phyloP scores from a whole-genome alignment of 2,329 filamentous ascomycete genomes.

The Colletotrichum cuscutae region DNA sequence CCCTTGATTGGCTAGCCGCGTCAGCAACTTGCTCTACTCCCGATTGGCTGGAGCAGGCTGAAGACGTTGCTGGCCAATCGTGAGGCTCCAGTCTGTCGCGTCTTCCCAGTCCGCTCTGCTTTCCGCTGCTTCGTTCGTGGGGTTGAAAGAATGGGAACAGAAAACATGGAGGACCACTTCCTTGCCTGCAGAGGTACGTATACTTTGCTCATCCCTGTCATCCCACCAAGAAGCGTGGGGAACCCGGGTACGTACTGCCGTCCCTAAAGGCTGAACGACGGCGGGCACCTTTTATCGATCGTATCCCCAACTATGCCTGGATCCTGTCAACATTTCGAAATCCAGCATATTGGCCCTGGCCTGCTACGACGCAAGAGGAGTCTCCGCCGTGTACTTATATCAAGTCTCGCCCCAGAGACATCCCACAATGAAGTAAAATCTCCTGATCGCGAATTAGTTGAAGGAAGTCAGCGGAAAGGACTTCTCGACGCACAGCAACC shows the following conservation, averaged over 20 bases:
- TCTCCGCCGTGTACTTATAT: conserved; percentile 3
- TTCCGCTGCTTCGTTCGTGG: conserved; percentile 22
- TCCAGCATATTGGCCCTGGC: conserved; percentile 7
- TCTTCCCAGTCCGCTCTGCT: background rate
- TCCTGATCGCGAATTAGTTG: conserved; percentile 13
- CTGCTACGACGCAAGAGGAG: background rate
- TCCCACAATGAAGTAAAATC: conserved; percentile 1
- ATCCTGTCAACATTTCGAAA: conserved; percentile 12
- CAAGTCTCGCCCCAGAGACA: conserved; percentile 17
- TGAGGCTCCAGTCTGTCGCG: conserved; percentile 12
- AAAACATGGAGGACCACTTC: background rate
- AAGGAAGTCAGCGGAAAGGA: background rate
- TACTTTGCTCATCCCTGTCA: background rate
- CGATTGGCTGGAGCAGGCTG: conserved; percentile 17
- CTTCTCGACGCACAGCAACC: background rate
- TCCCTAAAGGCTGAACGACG: background rate
- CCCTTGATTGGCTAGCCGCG: conserved; percentile 22
- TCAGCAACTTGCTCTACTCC: conserved; percentile 24
- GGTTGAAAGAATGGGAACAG: conserved; percentile 2
- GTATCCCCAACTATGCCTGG: conserved; percentile 2
- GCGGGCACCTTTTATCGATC: conserved; percentile 1
- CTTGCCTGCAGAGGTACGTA: conserved; percentile 19
- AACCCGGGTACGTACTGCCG: conserved; percentile 23
- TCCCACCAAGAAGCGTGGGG: conserved; percentile 16
- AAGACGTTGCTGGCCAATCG: background rate